phyloP scores from a whole-genome alignment of 495 filamentous ascomycete species.

The Penicillium ochrochloron region DNA sequence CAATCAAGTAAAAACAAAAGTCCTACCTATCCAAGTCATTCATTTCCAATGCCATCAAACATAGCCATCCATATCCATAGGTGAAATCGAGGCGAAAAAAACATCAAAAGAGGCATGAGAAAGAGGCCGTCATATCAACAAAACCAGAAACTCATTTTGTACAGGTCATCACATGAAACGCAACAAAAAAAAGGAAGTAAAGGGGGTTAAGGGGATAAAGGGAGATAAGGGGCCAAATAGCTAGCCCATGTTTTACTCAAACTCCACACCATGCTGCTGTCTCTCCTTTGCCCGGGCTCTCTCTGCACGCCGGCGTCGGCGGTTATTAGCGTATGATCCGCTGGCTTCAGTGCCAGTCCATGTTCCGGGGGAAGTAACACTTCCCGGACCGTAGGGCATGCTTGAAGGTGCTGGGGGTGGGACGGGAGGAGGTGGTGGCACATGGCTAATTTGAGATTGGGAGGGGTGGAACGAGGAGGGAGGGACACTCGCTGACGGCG shows the following conservation, averaged over 20 bases:
- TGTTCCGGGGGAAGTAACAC: conserved; percentile 52
- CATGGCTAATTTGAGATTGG: conserved; percentile 37
- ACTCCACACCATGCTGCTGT: conserved; percentile 53
- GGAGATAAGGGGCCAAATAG: not conserved
- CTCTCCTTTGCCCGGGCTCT: conserved; percentile 53
- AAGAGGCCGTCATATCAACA: conserved; percentile 25
- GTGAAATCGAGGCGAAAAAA: not conserved
- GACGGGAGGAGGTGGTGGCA: conserved; percentile 41
- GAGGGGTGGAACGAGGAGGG: conserved; percentile 36
- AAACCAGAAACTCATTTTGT: conserved; percentile 25
- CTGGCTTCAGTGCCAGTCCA: conserved; percentile 57
- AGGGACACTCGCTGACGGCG: conserved; percentile 36
- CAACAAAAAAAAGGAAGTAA: conserved; percentile 1
- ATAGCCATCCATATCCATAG: conserved; percentile 5
- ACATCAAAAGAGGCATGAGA: not conserved
- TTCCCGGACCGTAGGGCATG: conserved; percentile 47
- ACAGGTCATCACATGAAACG: conserved; percentile 23
- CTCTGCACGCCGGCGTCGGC: conserved; percentile 55
- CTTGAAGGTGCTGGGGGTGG: conserved; percentile 43
- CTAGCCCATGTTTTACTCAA: conserved; percentile 35
- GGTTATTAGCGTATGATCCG: conserved; percentile 59
- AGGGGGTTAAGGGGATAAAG: not conserved
- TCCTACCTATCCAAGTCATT: conserved; percentile 15
- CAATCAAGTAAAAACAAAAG: conserved; percentile 11
- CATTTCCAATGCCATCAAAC: conserved; percentile 10